Evolutionary conservation across 306 rosid species (phyloP), one percentile per base, ranked within the genome.

Genomic region (Myrica gale): DNA sequence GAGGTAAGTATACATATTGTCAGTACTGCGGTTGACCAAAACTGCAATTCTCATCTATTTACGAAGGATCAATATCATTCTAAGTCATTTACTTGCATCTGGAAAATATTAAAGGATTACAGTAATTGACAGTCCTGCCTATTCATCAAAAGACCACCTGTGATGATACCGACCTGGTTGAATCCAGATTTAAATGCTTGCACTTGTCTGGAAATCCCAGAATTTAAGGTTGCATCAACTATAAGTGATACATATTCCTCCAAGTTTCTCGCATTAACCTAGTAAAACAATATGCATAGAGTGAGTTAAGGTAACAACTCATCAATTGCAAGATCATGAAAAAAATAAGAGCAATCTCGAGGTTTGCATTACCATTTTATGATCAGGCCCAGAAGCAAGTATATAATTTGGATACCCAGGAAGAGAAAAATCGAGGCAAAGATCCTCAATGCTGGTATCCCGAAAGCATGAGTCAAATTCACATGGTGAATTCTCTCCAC

Each of bases 141-240:
- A 39, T 63, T 71, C 62, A 76, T 76, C 54, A 71, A 76, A 74
- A 72, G 21, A 76, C 37, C 3, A 26, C 0, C 3, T 23, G 50
- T 44, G 51, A 11, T 0, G 75, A 68, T 23, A 68, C 80, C 70
- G 9, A 96, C 99, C 99, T 89, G 92, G 76, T 92, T 87, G 77
- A 96, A 89, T 61, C 99, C 99, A 71, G 93, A 89, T 76, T 87
- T 90, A 77, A 96, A 96, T 45, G 97, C 98, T 82, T 92, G 98
- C 78, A 90, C 86, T 86, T 96, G 99, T 87, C 94, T 88, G 21
- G 86, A 82, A 84, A 96, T 84, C 85, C 99, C 99, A 68, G 89
- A 71, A 58, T 60, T 81, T 84, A 96, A 66, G 56, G 97, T 92
- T 78, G 97, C 90, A 83, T 96, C 96, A 12, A 78, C 88, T 56